Evolutionary conservation across 225 moss, liverwort and hornwort species (phyloP).

Genomic region (Sphagnum tenellum): DNA sequence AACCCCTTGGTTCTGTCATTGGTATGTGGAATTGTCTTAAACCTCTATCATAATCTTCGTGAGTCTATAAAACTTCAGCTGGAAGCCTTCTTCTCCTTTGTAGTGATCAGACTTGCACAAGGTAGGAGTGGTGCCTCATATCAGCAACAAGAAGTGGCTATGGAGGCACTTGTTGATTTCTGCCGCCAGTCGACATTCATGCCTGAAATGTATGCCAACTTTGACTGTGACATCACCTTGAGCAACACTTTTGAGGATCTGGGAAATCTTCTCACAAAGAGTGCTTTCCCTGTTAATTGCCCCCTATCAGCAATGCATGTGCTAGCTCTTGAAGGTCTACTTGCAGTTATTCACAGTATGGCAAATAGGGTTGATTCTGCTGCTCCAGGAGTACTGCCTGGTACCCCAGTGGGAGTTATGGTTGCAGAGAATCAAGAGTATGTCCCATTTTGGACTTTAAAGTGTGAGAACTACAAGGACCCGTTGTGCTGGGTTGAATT

Average conservation of each 20-base stretch:
- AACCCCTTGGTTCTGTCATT: constrained; percentile 84
- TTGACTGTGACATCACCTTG: constrained; percentile 94
- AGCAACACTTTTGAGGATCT: constrained; percentile 96
- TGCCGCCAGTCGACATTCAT: constrained; percentile 94
- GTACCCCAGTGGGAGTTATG: constrained; percentile 41
- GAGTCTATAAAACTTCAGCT: constrained; percentile 70
- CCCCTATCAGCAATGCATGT: constrained; percentile 99
- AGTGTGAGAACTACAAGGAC: constrained; percentile 77
- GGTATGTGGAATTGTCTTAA: constrained; percentile 96
- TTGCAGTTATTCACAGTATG: constrained; percentile 97
- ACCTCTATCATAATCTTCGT: constrained; percentile 92
- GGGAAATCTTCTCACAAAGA: constrained; percentile 92
- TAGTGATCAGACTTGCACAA: constrained; percentile 91
- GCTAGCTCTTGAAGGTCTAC: constrained; percentile 84
- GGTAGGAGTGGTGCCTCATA: constrained; percentile 88
- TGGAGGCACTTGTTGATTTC: constrained; percentile 98
- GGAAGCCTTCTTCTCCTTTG: constrained; percentile 96
- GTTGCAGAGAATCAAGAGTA: constrained; percentile 77
- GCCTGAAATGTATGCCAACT: constrained; percentile 99
- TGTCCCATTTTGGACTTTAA: constrained; percentile 94
- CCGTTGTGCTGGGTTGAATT: constrained; percentile 81
- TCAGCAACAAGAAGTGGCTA: constrained; percentile 99
- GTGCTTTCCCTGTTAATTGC: constrained; percentile 92
- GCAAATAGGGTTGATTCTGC: constrained; percentile 90
- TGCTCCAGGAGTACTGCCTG: constrained; percentile 40